These are phyloP conservation scores for Trichosporon sp. DNA, from an alignment of 1,284 basidiomycete species.

Conservation along the genomic window DNA sequence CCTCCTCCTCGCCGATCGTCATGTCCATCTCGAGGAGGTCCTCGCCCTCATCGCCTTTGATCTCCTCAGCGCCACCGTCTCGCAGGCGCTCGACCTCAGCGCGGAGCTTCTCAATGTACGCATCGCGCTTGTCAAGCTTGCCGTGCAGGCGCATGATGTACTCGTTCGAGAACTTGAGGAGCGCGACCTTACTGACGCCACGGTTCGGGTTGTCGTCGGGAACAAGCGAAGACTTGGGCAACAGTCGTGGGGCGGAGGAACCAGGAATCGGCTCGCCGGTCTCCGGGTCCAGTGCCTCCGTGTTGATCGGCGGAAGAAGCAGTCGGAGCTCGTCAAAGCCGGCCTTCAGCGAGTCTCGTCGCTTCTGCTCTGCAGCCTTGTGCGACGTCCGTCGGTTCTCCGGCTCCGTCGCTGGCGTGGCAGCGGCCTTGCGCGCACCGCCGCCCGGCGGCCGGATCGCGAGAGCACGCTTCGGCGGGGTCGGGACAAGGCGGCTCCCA, in stretches of 20 bases:
- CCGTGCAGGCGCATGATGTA: constrained; percentile 75
- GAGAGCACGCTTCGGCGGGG: constrained; percentile 44
- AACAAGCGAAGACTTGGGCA: constrained; percentile 69
- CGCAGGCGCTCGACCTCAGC: constrained; percentile 70
- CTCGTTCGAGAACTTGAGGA: constrained; percentile 86
- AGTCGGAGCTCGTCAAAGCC: constrained; percentile 91
- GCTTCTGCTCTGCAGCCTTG: constrained; percentile 96
- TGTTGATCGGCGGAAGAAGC: constrained; percentile 78
- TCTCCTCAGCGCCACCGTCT: constrained; percentile 31
- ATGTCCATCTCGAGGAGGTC: constrained; percentile 50
- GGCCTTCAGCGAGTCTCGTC: constrained; percentile 90
- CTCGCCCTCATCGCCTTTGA: constrained; percentile 45
- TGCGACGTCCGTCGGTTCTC: constrained; percentile 75
- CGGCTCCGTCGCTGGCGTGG: constrained; percentile 40
- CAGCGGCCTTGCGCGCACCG: constrained; percentile 48
- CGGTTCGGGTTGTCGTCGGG: constrained; percentile 87
- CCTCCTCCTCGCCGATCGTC: constrained; percentile 45
- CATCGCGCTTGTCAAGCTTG: constrained; percentile 79
- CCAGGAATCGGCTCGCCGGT: constrained; percentile 72
- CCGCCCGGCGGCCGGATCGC: constrained; percentile 44
- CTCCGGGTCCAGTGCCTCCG: constrained; percentile 69
- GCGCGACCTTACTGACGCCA: constrained; percentile 90
- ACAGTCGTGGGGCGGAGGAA: constrained; percentile 78
- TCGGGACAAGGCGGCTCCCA: constrained; percentile 30
- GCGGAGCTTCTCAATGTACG: constrained; percentile 72